Evolutionary conservation across 169 alveolate genomes (phyloP).

Genomic region (Plasmodium ovale): DNA sequence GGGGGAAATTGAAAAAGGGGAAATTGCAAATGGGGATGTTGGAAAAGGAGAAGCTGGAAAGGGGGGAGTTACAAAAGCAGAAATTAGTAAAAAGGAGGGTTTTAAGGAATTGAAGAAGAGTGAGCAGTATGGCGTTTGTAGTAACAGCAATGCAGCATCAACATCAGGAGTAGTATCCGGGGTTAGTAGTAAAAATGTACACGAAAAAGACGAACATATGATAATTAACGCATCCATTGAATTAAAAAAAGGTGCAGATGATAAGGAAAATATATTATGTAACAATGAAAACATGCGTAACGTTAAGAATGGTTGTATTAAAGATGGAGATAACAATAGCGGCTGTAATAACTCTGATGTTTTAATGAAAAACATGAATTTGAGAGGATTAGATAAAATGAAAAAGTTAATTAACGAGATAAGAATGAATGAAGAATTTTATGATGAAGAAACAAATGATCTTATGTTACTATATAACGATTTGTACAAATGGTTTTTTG

Average conservation of each 20-base stretch:
- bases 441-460: conserved; percentile 17
- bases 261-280: background rate
- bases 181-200: background rate
- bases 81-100: background rate
- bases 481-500: conserved; percentile 12
- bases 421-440: conserved; percentile 23
- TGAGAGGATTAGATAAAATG: conserved; percentile 5
- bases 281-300: background rate
- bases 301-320: background rate
- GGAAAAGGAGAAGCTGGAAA: background rate
- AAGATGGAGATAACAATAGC: background rate
- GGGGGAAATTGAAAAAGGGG: background rate
- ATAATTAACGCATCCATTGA: background rate
- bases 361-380: background rate
- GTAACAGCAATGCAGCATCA: background rate
- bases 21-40: background rate
- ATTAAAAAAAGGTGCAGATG: background rate
- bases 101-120: background rate
- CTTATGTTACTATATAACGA: conserved; percentile 20
- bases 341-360: background rate
- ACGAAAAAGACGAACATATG: background rate
- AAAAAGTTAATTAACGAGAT: conserved; percentile 47
- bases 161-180: background rate
- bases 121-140: background rate
- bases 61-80: background rate